Base-by-base conservation (phyloP, 257 asterid genomes). In the Solanum etuberosum region DNA sequence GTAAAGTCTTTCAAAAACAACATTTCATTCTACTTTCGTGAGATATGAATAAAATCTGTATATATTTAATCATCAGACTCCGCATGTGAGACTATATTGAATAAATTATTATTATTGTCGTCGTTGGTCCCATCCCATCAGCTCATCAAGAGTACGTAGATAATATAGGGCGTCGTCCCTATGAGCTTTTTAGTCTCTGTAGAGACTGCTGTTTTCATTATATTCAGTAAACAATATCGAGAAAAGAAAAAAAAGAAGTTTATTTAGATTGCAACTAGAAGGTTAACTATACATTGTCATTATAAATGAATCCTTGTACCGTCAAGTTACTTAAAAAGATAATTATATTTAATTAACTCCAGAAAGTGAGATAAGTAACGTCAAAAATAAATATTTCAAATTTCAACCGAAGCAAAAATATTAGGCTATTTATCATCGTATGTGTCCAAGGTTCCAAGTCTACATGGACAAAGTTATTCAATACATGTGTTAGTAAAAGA, bases 61-160 rank as follows among this genome's bases (percentile, higher is more conserved):
- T n/a, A 63, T 2, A 10, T 6, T 10, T 5, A 10, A 63, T 5
- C 3, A 9, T 63, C 16, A 61, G 0, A 23, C 1, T 25, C 1
- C 0, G 5, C 16, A 0, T n/a, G 1, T 63, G 29, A n/a, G 4
- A 63, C 1, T 63, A n/a, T 7, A 63, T 2, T 5, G 2, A 25
- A 11, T 63, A 63, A 1, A 4, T n/a, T 63, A 63, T 63, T 25
- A n/a, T n/a, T 63, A 2, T n/a, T 21, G 5, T 40, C 5, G 18
- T 48, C 2, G 3, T 5, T 63, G 32, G 34, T 76, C 35, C 23
- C 83, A 76, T n/a, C 42, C 15, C 35, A 76, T 40, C 83, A 76
- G 23, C 14, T 76, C 59, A 23, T 23, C 20, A 21, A 73, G 82
- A 9, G 51, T 73, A 23, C 31, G 11, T 37, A 37, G 85, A 35